Evolutionary conservation across 2,329 filamentous ascomycete species (phyloP).

Genomic region (Aureobasidium musti): DNA sequence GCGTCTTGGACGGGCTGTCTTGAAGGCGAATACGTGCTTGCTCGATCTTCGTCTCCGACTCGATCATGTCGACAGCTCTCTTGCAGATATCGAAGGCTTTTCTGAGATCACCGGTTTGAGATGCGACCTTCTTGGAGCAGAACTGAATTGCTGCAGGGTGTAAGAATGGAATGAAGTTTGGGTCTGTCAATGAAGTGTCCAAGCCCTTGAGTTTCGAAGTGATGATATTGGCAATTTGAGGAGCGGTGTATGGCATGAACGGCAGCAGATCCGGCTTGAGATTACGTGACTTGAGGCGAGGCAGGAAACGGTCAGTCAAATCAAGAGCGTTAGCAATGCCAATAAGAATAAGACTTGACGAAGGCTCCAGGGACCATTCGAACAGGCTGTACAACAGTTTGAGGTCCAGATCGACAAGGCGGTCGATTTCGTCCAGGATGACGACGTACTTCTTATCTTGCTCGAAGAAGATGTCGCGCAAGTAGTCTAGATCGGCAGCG

Average conservation of each 20-base stretch:
- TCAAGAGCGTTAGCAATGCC: constrained; percentile 97
- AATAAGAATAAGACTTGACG: constrained; percentile 77
- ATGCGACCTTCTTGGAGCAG: constrained; percentile 90
- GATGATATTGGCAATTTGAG: constrained; percentile 85
- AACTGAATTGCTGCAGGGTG: constrained; percentile 93
- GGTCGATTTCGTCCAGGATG: constrained; percentile 91
- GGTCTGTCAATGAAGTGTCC: constrained; percentile 52
- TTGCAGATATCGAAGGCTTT: constrained; percentile 95
- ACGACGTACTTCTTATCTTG: constrained; percentile 69
- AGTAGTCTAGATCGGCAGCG: constrained; percentile 64
- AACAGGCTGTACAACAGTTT: constrained; percentile 93
- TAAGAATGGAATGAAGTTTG: constrained; percentile 77
- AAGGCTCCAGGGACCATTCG: constrained; percentile 85
- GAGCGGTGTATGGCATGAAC: constrained; percentile 87
- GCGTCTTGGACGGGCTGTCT: constrained; percentile 51
- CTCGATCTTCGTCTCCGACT: constrained; percentile 75
- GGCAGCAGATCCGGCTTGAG: constrained; percentile 86
- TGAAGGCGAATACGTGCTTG: constrained; percentile 57
- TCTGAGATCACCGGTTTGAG: constrained; percentile 88
- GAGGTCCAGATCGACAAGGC: constrained; percentile 83
- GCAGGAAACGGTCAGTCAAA: constrained; percentile 90
- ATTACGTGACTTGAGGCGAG: constrained; percentile 87
- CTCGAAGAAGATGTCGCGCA: constrained; percentile 69
- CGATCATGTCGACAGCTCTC: constrained; percentile 83
- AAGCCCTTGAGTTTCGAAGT: constrained; percentile 76